These are phyloP conservation scores for Didymella lethalis DNA, from an alignment of 2,329 filamentous ascomycete genomes.

Conservation along the genomic window DNA sequence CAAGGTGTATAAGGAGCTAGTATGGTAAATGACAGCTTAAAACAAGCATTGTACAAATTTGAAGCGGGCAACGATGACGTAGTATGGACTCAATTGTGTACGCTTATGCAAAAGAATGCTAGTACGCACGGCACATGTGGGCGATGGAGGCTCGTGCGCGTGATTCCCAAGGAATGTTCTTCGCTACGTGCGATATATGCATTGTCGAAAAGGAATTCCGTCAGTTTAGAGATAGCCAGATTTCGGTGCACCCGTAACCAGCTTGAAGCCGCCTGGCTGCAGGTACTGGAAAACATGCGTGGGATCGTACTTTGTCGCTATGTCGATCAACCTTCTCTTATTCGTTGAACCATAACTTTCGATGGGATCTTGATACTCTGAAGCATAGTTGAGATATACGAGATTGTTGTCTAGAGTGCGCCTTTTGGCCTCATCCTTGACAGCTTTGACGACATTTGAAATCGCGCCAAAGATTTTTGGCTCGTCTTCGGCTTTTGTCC, in stretches of 20 bases:
- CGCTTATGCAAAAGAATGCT: not conserved
- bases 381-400: conserved; percentile 28
- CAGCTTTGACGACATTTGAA: conserved; percentile 10
- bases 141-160: not conserved
- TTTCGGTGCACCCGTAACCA: conserved; percentile 16
- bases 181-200: too few species aligned
- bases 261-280: conserved; percentile 54
- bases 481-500: conserved; percentile 21
- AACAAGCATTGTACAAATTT: not conserved
- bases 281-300: conserved; percentile 50
- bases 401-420: conserved; percentile 23
- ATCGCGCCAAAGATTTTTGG: conserved; percentile 20
- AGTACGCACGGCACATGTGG: not conserved
- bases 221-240: not conserved
- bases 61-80: not conserved
- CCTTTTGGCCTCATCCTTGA: conserved; percentile 19
- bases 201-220: too few species aligned
- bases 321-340: conserved; percentile 35
- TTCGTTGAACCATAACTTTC: conserved; percentile 48
- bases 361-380: conserved; percentile 52
- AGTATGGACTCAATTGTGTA: not conserved
- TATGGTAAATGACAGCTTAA: not conserved
- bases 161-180: too few species aligned
- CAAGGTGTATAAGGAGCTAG: not conserved
- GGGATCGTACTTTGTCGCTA: conserved; percentile 53